Conservation (phyloP, 768 basidiomycete species). For the Tulasnella sp. region DNA sequence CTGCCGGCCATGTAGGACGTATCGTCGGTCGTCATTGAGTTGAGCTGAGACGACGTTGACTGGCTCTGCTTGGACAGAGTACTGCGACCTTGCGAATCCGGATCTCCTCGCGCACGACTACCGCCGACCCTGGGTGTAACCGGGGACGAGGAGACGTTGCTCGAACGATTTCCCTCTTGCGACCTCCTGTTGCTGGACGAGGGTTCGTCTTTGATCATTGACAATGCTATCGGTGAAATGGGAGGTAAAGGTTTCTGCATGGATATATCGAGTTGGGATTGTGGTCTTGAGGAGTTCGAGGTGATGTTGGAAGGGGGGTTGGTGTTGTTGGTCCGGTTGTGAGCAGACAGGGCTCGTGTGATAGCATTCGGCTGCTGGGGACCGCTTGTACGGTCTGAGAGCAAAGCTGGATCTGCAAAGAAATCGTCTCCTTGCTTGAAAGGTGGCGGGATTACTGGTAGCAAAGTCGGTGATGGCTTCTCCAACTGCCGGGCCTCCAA, state of each 20-base stretch:
- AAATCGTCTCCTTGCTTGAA: conserved; percentile 19
- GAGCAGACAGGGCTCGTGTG: conserved; percentile 8
- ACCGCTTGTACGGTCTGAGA: background rate
- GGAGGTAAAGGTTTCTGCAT: conserved; percentile 17
- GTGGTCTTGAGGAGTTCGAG: conserved; percentile 7
- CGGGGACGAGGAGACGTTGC: conserved; percentile 4
- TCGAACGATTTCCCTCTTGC: conserved; percentile 2
- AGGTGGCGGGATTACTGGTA: conserved; percentile 7
- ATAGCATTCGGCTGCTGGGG: background rate
- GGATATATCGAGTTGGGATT: conserved; percentile 20
- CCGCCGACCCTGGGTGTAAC: conserved; percentile 11
- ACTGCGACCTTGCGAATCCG: conserved; percentile 21
- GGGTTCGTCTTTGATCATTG: background rate
- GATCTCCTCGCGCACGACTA: background rate
- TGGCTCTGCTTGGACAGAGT: conserved; percentile 23
- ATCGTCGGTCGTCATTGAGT: conserved; percentile 22
- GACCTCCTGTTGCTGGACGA: background rate
- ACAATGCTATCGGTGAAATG: background rate
- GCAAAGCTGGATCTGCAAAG: background rate
- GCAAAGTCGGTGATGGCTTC: conserved; percentile 6
- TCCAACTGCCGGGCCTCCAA: background rate
- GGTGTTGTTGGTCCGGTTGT: conserved; percentile 17
- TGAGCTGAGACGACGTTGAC: background rate
- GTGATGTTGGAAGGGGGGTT: conserved; percentile 2
- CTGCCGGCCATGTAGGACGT: conserved; percentile 12